Evolutionary conservation across 805 yeast genomes (phyloP).

Genomic region (Hanseniaspora clermontiae): DNA sequence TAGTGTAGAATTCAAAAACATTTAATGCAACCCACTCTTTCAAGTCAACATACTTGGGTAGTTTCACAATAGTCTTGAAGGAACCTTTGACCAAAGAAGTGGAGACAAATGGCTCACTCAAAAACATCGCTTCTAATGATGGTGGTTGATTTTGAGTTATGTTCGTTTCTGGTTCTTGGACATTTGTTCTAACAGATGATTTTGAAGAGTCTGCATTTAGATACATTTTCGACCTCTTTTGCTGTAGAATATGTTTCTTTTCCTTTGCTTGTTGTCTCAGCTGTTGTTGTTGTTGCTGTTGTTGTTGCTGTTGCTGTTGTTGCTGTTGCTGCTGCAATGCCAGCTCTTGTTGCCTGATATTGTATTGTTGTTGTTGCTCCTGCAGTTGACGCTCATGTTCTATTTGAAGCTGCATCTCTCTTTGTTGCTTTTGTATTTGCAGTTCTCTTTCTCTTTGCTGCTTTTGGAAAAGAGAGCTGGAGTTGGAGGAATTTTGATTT

Average conservation of each 20-base stretch:
- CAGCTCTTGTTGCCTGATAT: conserved; percentile 24
- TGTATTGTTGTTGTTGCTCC: conserved; percentile 18
- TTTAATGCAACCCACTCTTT: conserved; percentile 95
- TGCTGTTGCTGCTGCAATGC: conserved; percentile 14
- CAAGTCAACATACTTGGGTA: conserved; percentile 86
- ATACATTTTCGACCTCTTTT: conserved; percentile 11
- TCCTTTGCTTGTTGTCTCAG: conserved; percentile 21
- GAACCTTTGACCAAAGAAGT: conserved; percentile 94
- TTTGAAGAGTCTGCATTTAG: conserved; percentile 18
- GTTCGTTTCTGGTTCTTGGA: conserved; percentile 17
- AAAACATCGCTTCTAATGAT: conserved; percentile 37
- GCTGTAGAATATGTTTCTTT: conserved; percentile 22
- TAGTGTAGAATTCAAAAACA: conserved; percentile 76
- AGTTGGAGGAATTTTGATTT: conserved; percentile 1
- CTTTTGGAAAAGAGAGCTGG: background rate
- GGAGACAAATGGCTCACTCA: conserved; percentile 85
- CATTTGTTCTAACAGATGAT: conserved; percentile 12
- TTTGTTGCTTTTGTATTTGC: background rate
- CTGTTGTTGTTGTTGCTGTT: conserved; percentile 14
- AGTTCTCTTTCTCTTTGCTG: background rate
- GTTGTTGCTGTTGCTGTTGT: conserved; percentile 16
- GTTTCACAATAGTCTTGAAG: conserved; percentile 85
- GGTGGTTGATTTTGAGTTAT: conserved; percentile 29
- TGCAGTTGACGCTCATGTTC: background rate
- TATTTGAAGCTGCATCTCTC: background rate